Evolutionary conservation across 2,329 filamentous ascomycete genomes (phyloP).

Genomic region (Thelonectria blattea): DNA sequence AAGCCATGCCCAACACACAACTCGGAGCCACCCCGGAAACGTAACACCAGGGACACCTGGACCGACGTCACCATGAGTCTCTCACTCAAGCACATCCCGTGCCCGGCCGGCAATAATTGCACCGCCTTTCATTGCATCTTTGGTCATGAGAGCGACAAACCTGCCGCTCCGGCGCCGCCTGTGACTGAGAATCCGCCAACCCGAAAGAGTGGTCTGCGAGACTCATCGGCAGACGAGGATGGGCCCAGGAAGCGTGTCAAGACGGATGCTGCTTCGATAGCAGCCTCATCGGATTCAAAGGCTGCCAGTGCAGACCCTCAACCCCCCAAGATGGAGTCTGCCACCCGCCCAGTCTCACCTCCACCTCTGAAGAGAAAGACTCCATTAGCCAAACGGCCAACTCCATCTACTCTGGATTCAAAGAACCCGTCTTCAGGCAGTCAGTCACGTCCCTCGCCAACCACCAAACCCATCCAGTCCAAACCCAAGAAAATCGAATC

Average conservation of each 20-base stretch:
- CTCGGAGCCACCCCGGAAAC: background rate
- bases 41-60: slow-evolving; percentile 1
- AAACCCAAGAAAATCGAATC: slow-evolving; percentile 51
- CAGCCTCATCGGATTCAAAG: background rate
- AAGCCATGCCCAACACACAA: background rate
- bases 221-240: slow-evolving; percentile 34
- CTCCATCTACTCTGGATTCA: slow-evolving; percentile 15
- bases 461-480: slow-evolving; percentile 23
- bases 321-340: slow-evolving; percentile 30
- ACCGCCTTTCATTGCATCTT: slow-evolving; percentile 59
- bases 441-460: slow-evolving; percentile 27
- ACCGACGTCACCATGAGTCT: slow-evolving; percentile 42
- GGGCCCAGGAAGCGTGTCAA: slow-evolving; percentile 42
- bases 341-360: slow-evolving; percentile 43
- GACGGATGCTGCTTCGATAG: slow-evolving; percentile 26
- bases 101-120: slow-evolving; percentile 55
- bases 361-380: slow-evolving; percentile 41
- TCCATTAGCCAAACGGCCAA: slow-evolving; percentile 14
- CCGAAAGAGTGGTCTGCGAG: slow-evolving; percentile 13
- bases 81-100: slow-evolving; percentile 56
- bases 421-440: slow-evolving; percentile 13
- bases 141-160: slow-evolving; percentile 49
- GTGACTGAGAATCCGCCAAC: slow-evolving; percentile 1
- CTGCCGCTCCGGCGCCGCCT: slow-evolving; percentile 21
- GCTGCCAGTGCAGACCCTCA: background rate